Evolutionary conservation across 257 asterid species (phyloP).

Genomic region (Solanum etuberosum): DNA sequence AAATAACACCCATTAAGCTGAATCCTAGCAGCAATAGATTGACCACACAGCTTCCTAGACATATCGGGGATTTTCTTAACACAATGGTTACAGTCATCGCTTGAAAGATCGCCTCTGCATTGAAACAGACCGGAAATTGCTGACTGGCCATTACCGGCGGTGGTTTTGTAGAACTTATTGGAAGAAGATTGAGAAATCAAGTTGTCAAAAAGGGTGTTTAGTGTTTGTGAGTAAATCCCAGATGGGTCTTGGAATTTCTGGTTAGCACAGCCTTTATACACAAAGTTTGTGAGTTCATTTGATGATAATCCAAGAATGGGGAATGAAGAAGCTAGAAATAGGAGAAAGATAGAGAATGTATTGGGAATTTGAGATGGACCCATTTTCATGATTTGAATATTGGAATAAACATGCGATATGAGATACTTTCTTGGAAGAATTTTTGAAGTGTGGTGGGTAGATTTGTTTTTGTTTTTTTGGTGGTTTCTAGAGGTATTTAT

Average conservation of each 20-base stretch:
- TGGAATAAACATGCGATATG: not conserved
- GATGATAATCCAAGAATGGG: constrained; percentile 16
- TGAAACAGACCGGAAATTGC: constrained; percentile 58
- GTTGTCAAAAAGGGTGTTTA: constrained; percentile 25
- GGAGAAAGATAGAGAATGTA: constrained; percentile 3
- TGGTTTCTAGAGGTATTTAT: not conserved
- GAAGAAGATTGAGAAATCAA: constrained; percentile 50
- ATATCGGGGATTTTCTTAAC: constrained; percentile 23
- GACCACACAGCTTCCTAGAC: constrained; percentile 38
- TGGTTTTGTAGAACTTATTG: constrained; percentile 46
- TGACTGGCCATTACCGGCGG: constrained; percentile 30
- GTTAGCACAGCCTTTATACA: constrained; percentile 85
- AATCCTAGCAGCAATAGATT: constrained; percentile 48
- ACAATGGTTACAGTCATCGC: constrained; percentile 37
- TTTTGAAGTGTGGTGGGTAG: not conserved
- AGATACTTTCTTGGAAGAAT: not conserved
- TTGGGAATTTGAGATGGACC: constrained; percentile 18
- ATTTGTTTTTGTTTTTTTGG: not conserved
- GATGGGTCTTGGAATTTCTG: constrained; percentile 42
- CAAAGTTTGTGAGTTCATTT: constrained; percentile 31
- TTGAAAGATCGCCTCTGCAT: constrained; percentile 76
- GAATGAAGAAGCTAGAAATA: constrained; percentile 1
- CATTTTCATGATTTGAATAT: constrained; percentile 24
- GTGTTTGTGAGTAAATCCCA: constrained; percentile 32
- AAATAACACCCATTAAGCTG: constrained; percentile 62